Evolutionary conservation across 2,329 filamentous ascomycete species (phyloP).

Genomic region (Pseudogymnoascus sp.): DNA sequence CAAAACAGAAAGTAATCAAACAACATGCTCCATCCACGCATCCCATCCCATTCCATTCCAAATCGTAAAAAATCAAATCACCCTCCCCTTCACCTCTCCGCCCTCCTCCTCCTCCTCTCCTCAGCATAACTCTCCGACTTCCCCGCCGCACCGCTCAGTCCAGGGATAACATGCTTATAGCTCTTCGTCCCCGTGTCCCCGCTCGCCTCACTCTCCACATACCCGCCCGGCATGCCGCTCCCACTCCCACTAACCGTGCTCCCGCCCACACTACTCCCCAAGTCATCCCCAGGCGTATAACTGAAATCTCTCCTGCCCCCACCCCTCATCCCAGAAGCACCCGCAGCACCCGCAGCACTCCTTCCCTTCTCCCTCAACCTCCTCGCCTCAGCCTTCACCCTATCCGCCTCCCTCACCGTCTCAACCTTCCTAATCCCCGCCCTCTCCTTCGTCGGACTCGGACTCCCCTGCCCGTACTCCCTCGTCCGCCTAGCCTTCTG

Average conservation of each 20-base stretch:
- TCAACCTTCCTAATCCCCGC: slow-evolving; percentile 16
- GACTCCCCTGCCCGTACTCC: not conserved
- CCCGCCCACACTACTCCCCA: slow-evolving; percentile 15
- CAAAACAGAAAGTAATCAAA: not conserved
- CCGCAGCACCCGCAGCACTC: slow-evolving; percentile 16
- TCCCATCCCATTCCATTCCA: not conserved
- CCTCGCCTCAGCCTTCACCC: slow-evolving; percentile 47
- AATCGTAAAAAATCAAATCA: no score
- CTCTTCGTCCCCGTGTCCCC: slow-evolving; percentile 28
- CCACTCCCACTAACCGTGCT: slow-evolving; percentile 8
- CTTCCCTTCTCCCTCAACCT: slow-evolving; percentile 47
- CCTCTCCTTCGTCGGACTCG: slow-evolving; percentile 12
- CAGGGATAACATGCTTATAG: slow-evolving; percentile 29
- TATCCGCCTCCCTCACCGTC: slow-evolving; percentile 42
- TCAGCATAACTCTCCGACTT: slow-evolving; percentile 15
- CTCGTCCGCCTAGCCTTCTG: slow-evolving; percentile 22
- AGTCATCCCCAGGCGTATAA: slow-evolving; percentile 26
- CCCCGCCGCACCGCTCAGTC: slow-evolving; percentile 15
- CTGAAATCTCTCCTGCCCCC: slow-evolving; percentile 25
- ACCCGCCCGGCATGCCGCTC: slow-evolving; percentile 19
- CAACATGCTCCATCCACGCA: not conserved
- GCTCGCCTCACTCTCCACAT: slow-evolving; percentile 17
- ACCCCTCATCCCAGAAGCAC: no score
- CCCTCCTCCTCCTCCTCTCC: slow-evolving; percentile 11
- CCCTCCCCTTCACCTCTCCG: not conserved